Evolutionary conservation across 2,329 filamentous ascomycete genomes (phyloP), one percentile per base, ranked within the genome.

Genomic region (Talaromyces verruculosus): DNA sequence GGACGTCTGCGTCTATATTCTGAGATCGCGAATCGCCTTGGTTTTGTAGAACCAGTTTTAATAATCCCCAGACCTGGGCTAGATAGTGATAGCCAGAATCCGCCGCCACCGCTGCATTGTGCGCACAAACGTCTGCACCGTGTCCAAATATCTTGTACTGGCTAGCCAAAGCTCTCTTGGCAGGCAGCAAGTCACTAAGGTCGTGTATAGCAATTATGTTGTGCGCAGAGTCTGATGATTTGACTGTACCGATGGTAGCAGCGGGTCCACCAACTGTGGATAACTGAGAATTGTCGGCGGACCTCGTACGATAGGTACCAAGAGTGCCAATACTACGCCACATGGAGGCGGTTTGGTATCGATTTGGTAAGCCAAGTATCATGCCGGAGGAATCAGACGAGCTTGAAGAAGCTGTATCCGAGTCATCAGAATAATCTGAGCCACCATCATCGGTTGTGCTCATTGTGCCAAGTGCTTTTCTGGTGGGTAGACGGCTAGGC

Each of bases 141-240:
- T 93, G 88, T 3, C 93, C 93, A 75, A 95, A 93, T 15, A 97
- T 90, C 28, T 85, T 85, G 77, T 98, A 99, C 69, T 91, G 87
- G 65, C 87, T 82, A 1, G 93, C 95, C 68, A 97, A 85, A 64
- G 88, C 84, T 67, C 85, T 85, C 75, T 93, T 95, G 2, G 91
- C 90, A 0, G 93, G 93, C n/a, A 97, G 79, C 13, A 92, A 76
- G 58, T 86, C 81, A 10, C 87, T 85, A 30, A 96, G 76, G 68
- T 92, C 84, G 72, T 93, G 85, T 45, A 97, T 87, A 1, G 88
- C 88, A 22, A 98, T 80, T 25, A 91, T 82, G 68, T 93, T 93
- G 70, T 89, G 90, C 1, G 83, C 78, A 63, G 81, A 77, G 3
- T 78, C 75, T 19, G 77, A 80, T 35, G 75, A 72, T 68, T 77